Percentiles rank a stretch among this genome's conserved stretches.
phyloP scores from a whole-genome alignment of 225 moss, liverwort and hornwort genomes.

The Marchantia polymorpha region DNA sequence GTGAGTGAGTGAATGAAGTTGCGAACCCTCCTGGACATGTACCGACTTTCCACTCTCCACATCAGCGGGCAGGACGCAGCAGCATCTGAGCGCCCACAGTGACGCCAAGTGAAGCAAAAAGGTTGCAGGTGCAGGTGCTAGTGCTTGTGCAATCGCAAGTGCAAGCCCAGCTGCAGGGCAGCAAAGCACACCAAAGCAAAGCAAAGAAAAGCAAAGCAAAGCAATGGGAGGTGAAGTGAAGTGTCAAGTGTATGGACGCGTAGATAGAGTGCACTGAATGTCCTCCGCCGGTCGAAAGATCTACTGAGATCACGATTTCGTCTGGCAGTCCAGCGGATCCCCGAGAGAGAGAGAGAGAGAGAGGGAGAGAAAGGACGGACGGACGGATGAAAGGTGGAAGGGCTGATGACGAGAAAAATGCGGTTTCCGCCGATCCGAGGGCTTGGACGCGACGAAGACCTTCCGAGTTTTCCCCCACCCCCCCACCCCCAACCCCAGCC shows the following conservation, averaged over 20 bases:
- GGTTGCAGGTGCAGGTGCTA: too few relatives aligned
- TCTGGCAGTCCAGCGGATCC: background rate
- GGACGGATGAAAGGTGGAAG: background rate
- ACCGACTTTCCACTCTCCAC: background rate
- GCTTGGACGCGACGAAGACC: too few relatives aligned
- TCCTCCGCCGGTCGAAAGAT: background rate
- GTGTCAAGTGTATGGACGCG: background rate
- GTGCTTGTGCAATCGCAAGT: too few relatives aligned
- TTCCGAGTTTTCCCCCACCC: too few relatives aligned
- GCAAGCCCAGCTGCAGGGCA: too few relatives aligned
- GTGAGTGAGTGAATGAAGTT: background rate
- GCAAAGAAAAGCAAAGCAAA: too few relatives aligned
- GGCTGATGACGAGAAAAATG: background rate
- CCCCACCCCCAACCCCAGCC: too few relatives aligned
- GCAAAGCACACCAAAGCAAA: background rate
- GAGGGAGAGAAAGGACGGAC: too few relatives aligned
- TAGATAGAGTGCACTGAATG: background rate
- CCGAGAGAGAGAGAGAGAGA: background rate
- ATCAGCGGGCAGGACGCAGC: background rate
- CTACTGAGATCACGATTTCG: background rate
- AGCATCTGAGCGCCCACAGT: too few relatives aligned
- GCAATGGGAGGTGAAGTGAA: background rate
- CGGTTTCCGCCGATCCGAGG: background rate
- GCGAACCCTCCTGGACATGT: slow-evolving; percentile 1
- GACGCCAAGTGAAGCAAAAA: too few relatives aligned